Evolutionary conservation across 1,139 yeast genomes (phyloP).

Genomic region (Debaryomyces sp.): DNA sequence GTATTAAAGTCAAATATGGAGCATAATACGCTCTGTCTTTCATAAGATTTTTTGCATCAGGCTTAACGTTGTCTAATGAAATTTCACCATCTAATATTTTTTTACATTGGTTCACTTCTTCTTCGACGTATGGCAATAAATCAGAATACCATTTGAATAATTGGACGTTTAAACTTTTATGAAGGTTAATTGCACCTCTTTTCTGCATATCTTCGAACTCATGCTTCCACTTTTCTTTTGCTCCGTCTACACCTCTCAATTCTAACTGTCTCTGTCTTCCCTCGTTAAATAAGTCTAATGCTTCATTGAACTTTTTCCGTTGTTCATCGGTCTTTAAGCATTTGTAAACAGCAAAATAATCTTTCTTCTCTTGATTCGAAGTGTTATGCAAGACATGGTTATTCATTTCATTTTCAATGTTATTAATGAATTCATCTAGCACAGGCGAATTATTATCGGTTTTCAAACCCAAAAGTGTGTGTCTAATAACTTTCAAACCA

Average conservation of each 20-base stretch:
- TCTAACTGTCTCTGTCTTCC: slow-evolving; percentile 79
- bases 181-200: slow-evolving; percentile 60
- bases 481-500: slow-evolving; percentile 80
- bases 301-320: slow-evolving; percentile 57
- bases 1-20: slow-evolving; percentile 71
- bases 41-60: slow-evolving; percentile 37
- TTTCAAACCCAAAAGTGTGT: slow-evolving; percentile 70
- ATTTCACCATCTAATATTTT: slow-evolving; percentile 32
- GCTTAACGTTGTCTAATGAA: slow-evolving; percentile 18
- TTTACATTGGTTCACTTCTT: slow-evolving; percentile 59
- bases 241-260: slow-evolving; percentile 79
- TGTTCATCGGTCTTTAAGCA: slow-evolving; percentile 54
- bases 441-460: slow-evolving; percentile 29
- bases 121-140: slow-evolving; percentile 67
- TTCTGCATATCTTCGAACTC: slow-evolving; percentile 72
- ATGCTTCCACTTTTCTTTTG: slow-evolving; percentile 85
- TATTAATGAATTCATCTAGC: slow-evolving; percentile 36
- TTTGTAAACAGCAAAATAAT: slow-evolving; percentile 68
- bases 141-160: slow-evolving; percentile 79
- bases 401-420: slow-evolving; percentile 32
- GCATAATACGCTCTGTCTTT: slow-evolving; percentile 69
- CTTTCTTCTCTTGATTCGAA: slow-evolving; percentile 42
- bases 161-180: slow-evolving; percentile 67
- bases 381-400: slow-evolving; percentile 33
- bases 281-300: slow-evolving; percentile 68